Evolutionary conservation across 305 asterid species (phyloP), one percentile per base, ranked within the genome.

Genomic region (Plantago lanceolata): DNA sequence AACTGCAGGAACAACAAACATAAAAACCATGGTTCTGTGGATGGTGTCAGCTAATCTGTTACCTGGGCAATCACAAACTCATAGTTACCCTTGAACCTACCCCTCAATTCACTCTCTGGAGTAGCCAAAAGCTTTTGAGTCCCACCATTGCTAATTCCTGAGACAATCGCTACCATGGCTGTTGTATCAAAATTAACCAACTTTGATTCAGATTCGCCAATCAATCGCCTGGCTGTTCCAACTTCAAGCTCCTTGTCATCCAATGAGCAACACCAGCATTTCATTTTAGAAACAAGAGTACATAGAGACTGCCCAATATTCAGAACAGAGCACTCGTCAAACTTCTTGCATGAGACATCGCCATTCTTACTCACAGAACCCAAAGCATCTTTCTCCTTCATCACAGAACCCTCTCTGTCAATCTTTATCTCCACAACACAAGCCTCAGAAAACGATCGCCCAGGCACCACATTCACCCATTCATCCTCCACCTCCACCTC

Each of bases 101-200:
- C 84, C 75, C 91, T 84, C 77, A 92, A 47, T 63, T 89, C 83
- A 68, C 69, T 64, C 84, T 85, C 91, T 7, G 87, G 75, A 29
- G 81, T 81, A 50, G 82, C 81, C 79, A 92, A 78, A 78, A 87
- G 78, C 66, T 79, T 78, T 35, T 35, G 73, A 3, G 81, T 64
- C 31, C 83, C 75, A 17, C 86, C 88, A 73, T 89, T 92, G 71
- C 98, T 87, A 54, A 89, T 89, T 68, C 96, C 97, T 0, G 98
- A 92, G 58, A 82, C 95, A 56, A 85, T 67, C 17, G 96, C 98
- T 66, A 92, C 76, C 80, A 92, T 61, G 56, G 96, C 86, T 44
- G 98, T 87, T 17, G 97, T 87, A 74, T 92, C 98, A 71, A 87
- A 87, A 80, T 89, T 89, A 66, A 89, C 84, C 74, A 92, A 58